Base-by-base conservation (phyloP, 1,284 basidiomycete genomes). In the Athelia sp. region DNA sequence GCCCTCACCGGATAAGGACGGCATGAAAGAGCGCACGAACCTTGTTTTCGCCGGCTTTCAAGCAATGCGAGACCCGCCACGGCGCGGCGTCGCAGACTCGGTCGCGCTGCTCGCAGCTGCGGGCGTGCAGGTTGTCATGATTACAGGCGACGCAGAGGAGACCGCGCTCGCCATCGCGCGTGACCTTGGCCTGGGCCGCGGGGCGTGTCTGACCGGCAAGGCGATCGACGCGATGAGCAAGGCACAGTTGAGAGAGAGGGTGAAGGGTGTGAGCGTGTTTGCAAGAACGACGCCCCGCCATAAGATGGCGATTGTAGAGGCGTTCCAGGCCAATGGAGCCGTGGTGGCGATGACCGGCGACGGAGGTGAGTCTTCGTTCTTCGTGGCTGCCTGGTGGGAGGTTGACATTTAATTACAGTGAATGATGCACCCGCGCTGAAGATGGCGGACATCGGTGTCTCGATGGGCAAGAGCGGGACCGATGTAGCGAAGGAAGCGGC, bases 401-500 rank as follows among this genome's bases (percentile, higher is more conserved):
- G n/a, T n/a, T 6, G 46, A 32, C 46, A 17, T 31, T 34, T 17
- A 40, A 17, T 29, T 13, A 23, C 52, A 89, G 96, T 99, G 11
- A 98, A 99, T 64, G 96, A 99, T 61, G 93, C 96, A 0, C 95
- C 95, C 4, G 95, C 95, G 17, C 73, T 98, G 54, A 97, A 96
- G 69, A 93, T 95, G 90, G 95, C 96, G 3, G 95, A 98, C 63
- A 98, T 99, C 58, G 96, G 96, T 19, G 86, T 99, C 46, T 90
- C 91, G 35, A 98, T 99, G 95, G 96, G 96, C 50, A 91, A 89
- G 68, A 90, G 88, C 52, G 96, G 95, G 3, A 98, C 96, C 3
- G 96, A 99, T 62, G 96, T 99, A 6, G 95, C 96, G 22, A 98
- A 98, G 69, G 95, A 98, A 70, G 95, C 96, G 2, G 94, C 95